Evolutionary conservation across 345 rosid genomes (phyloP).

Genomic region (Bruguiera sexangula): DNA sequence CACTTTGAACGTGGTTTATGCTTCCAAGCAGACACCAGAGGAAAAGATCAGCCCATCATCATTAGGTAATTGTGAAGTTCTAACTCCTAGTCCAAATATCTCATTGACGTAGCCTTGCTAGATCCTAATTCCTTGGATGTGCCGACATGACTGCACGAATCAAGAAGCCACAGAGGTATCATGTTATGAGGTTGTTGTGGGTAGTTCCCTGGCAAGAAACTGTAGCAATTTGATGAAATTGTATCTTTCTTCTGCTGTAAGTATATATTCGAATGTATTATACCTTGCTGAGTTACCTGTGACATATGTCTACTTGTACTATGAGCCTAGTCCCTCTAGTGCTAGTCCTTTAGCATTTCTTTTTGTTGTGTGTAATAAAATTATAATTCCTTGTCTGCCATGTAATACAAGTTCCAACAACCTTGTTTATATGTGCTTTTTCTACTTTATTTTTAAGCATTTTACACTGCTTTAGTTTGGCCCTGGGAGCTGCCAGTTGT

Average conservation of each 20-base stretch:
- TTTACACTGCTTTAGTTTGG: too few relatives aligned
- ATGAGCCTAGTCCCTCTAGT: neutral
- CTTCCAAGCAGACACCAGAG: neutral
- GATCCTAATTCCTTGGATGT: neutral
- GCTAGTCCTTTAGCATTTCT: neutral
- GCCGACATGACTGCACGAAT: neutral
- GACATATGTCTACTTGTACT: neutral
- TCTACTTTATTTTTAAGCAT: too few relatives aligned
- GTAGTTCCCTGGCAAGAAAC: constrained; percentile 6
- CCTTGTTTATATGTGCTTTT: too few relatives aligned
- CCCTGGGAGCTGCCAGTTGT: too few relatives aligned
- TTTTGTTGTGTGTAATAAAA: constrained; percentile 1
- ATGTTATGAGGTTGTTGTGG: constrained; percentile 8
- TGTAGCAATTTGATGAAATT: neutral
- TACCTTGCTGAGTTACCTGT: constrained; percentile 7
- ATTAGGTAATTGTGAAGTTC: neutral
- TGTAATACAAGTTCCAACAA: neutral
- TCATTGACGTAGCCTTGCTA: neutral
- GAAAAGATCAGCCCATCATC: neutral
- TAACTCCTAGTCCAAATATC: neutral
- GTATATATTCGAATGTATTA: constrained; percentile 9
- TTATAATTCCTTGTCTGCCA: neutral
- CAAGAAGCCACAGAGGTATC: constrained; percentile 1
- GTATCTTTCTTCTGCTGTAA: constrained; percentile 12
- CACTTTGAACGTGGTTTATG: neutral